A percentile compares a stretch with the other conserved stretches of the same genome.
Evolutionary conservation across 768 basidiomycete species (phyloP).

Genomic region (Boletus rufocinnamomeus): DNA sequence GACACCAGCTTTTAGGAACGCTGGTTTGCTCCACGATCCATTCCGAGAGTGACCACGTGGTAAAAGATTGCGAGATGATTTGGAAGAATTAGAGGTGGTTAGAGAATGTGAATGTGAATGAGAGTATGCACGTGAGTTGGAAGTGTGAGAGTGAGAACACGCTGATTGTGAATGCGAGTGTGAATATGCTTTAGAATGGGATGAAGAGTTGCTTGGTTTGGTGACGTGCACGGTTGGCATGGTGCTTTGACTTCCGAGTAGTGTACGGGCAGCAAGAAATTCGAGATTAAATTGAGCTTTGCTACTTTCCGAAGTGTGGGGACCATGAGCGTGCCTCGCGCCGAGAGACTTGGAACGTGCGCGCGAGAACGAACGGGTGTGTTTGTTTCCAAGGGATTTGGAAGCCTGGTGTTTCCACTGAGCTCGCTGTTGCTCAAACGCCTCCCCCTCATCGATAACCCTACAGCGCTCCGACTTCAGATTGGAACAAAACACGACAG

Average conservation of each 20-base stretch:
- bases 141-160: slow-evolving; percentile 23
- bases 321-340: slow-evolving; percentile 22
- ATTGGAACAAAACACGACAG: neutral
- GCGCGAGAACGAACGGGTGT: slow-evolving; percentile 61
- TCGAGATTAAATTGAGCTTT: slow-evolving; percentile 41
- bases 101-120: slow-evolving; percentile 44
- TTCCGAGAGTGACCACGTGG: slow-evolving; percentile 36
- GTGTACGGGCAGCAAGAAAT: slow-evolving; percentile 64
- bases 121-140: slow-evolving; percentile 31
- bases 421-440: slow-evolving; percentile 61
- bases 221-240: slow-evolving; percentile 42
- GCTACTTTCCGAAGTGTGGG: slow-evolving; percentile 25
- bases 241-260: slow-evolving; percentile 63
- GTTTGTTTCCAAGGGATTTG: slow-evolving; percentile 64
- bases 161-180: slow-evolving; percentile 30
- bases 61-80: slow-evolving; percentile 27
- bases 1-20: slow-evolving; percentile 38
- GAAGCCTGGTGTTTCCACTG: slow-evolving; percentile 67
- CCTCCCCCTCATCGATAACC: slow-evolving; percentile 65
- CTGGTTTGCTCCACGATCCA: slow-evolving; percentile 42
- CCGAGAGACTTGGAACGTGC: slow-evolving; percentile 43
- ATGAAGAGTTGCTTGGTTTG: slow-evolving; percentile 17
- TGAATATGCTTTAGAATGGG: slow-evolving; percentile 33
- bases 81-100: slow-evolving; percentile 35
- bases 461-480: slow-evolving; percentile 35